Percentiles rank a stretch among this genome's conserved stretches.
Evolutionary conservation across 148 eudicot species (phyloP).

Genomic region (Fagopyrum esculentum): DNA sequence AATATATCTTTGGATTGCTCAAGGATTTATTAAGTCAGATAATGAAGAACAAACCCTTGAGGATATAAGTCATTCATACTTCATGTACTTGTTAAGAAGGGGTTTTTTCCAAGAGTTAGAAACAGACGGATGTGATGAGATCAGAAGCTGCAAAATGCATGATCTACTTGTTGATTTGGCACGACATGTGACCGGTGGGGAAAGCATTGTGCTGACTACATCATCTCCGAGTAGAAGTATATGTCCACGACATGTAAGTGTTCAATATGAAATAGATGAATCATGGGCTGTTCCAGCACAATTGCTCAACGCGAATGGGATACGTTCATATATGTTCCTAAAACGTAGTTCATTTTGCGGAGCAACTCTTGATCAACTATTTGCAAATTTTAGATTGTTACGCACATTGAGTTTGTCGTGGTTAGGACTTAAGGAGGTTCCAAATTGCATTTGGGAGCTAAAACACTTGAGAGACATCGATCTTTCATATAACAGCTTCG

Average conservation of each 20-base stretch:
- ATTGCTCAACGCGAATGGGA: not conserved
- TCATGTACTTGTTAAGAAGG: constrained; percentile 19
- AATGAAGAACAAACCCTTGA: constrained; percentile 13
- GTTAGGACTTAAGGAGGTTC: not conserved
- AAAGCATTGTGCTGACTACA: not conserved
- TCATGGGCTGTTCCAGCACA: not conserved
- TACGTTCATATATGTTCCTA: not conserved
- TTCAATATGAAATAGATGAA: not conserved
- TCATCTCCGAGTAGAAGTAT: not conserved
- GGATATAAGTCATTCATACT: constrained; percentile 15
- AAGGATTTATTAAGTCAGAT: constrained; percentile 8
- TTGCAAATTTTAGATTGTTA: not conserved
- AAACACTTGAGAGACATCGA: constrained; percentile 28
- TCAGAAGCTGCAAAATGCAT: constrained; percentile 26
- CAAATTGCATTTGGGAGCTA: not conserved
- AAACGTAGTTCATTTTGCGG: too few relatives aligned
- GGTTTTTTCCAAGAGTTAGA: constrained; percentile 27
- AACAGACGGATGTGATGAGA: constrained; percentile 12
- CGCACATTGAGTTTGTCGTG: not conserved
- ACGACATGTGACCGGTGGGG: constrained; percentile 18
- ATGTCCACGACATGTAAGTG: not conserved
- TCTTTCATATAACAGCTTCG: constrained; percentile 10
- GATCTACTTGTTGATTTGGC: constrained; percentile 46
- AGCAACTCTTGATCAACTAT: not conserved
- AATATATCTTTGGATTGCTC: constrained; percentile 32